Evolutionary conservation across 495 filamentous ascomycete genomes (phyloP), one percentile per base, ranked within the genome.

Genomic region (Parathielavia hyrcaniae): DNA sequence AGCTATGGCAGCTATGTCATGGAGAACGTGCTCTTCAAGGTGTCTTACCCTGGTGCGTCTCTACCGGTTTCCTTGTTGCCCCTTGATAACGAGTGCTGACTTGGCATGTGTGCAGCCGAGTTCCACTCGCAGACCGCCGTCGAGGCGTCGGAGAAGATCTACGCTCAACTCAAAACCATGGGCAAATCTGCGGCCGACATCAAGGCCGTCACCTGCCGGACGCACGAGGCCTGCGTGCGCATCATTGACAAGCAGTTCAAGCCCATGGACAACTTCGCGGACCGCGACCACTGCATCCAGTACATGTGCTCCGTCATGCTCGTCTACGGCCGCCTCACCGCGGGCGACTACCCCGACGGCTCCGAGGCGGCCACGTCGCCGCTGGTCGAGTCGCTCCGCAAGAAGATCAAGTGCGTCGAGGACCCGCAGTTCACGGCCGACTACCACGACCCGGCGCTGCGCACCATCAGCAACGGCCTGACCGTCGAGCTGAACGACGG

Each of bases 201-300:
- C 76, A 90, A 95, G 75, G 82, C 79, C 49, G 82, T 98, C 67
- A 88, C 86, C 60, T 96, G 92, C 81, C 86, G 93, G 62, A 98
- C 93, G 2, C 93, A 98, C 76, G 93, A 98, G 75, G 93, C 93
- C 36, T 97, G 95, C 74, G 83, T 97, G 66, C 89, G 93, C 53
- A 98, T 98, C 75, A 98, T 98, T 68, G 93, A 98, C 82, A 98
- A 98, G 82, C 95, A 97, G 75, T 93, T 95, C 81, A 97, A 97
- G 80, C 86, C 91, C 59, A 91, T 98, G 88, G 91, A 97, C 79
- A 98, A 98, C 81, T 98, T 96, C 69, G 93, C 93, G 61, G 93
- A 98, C 74, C 91, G 93, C 61, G 93, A 98, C 74, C 93, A 97
- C 80, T 98, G 93, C 77, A 92, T 98, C 63, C 93, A 96, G 77